Percentiles rank a stretch among this genome's conserved stretches.
These are phyloP conservation scores for Aspergillus leporis DNA, from an alignment of 495 filamentous ascomycete species.

Conservation along the genomic window DNA sequence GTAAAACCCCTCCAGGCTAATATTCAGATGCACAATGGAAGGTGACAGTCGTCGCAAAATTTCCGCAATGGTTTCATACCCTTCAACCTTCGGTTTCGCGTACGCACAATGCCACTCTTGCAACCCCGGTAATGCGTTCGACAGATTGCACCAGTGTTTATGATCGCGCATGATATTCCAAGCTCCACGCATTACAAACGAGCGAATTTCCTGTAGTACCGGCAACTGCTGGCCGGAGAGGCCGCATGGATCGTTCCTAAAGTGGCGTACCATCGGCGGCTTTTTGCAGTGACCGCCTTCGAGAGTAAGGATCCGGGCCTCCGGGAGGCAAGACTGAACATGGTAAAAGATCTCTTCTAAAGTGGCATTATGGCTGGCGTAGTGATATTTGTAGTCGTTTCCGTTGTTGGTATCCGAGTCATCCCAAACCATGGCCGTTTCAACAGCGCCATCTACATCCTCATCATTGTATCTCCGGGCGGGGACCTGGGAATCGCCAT, in stretches of 20 bases:
- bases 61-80: conserved; percentile 62
- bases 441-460: conserved; percentile 38
- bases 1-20: conserved; percentile 68
- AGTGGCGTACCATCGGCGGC: conserved; percentile 63
- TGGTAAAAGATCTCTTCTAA: conserved; percentile 67
- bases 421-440: conserved; percentile 34
- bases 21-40: conserved; percentile 58
- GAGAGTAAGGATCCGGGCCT: conserved; percentile 65
- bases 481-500: conserved; percentile 30
- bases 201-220: conserved; percentile 49
- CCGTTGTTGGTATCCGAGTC: conserved; percentile 30
- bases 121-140: conserved; percentile 60
- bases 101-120: conserved; percentile 73
- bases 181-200: conserved; percentile 68
- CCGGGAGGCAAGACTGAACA: conserved; percentile 55
- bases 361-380: conserved; percentile 58
- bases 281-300: conserved; percentile 75
- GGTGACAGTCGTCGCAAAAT: conserved; percentile 53
- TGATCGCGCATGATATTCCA: conserved; percentile 73
- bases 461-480: conserved; percentile 36
- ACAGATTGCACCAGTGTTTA: conserved; percentile 61
- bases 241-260: conserved; percentile 30
- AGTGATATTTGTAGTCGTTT: conserved; percentile 49
- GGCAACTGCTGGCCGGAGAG: conserved; percentile 35
- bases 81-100: conserved; percentile 66